Base-by-base conservation (phyloP, 2,329 filamentous ascomycete genomes). In the Bipolaris cookei region DNA sequence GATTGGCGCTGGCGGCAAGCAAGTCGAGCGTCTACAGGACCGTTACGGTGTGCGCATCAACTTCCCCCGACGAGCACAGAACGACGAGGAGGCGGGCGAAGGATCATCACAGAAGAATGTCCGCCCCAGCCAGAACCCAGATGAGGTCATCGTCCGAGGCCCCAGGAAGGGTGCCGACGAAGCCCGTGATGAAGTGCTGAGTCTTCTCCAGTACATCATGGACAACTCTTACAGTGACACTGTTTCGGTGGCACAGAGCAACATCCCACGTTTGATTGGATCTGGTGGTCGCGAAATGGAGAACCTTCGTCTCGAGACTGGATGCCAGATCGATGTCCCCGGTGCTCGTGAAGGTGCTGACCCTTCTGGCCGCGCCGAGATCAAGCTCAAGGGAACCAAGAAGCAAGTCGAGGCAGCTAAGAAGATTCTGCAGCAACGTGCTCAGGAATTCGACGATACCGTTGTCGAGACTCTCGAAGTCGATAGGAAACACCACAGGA, bases 1-100 rank as follows among this genome's bases (percentile, higher is more conserved):
- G 53, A 99, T 99, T 68, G 95, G 95, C 46, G 86, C 91, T 18
- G 89, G 91, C 69, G 95, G 95, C 58, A 86, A 83, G 71, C 91
- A 96, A 74, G 94, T 99, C 72, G 95, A 95, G 79, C 89, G 91
- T 65, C 85, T 99, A 21, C 93, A 99, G 78, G 91, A 89, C 54
- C 90, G 93, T 44, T 97, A 99, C 82, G 89, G 90, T 73, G 95
- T 99, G 39, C 88, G 93, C 62, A 95, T 99, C 68, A 94, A 97
- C 80, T 99, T 99, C 82, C 95, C 95, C 38, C 91, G 92, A 73
- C 81, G 83, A 46, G 79, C 76, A 32, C 50, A 76, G 74, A 47
- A 95, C 58, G 92, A 96, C 54, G 84, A 85, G 61, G 92, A 94
- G 66, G 88, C 84, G 35, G 83, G 83, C n/a, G 73, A 71, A 20